Percentiles rank a stretch among this genome's conserved stretches.
These are phyloP conservation scores for Blepharisma stoltei DNA, from an alignment of 73 alveolate genomes.

Conservation along the genomic window DNA sequence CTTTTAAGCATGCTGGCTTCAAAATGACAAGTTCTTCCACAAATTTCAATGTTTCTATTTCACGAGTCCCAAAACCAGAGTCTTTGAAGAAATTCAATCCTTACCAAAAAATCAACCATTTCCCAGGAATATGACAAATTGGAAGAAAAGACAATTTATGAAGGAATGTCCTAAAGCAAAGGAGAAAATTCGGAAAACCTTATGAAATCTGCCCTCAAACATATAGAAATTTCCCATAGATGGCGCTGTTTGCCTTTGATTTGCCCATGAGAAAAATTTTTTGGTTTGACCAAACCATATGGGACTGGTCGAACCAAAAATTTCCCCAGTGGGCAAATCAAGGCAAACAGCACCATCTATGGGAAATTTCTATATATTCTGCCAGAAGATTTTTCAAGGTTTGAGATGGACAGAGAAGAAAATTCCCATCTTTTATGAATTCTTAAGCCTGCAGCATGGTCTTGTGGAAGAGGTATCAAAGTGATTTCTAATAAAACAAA, in stretches of 20 bases:
- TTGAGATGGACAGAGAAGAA: constrained; percentile 66
- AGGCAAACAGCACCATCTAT: too few relatives aligned
- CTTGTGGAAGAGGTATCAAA: constrained; percentile 93
- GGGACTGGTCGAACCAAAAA: too few relatives aligned
- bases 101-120: constrained; percentile 82
- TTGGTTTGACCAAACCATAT: too few relatives aligned
- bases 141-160: constrained; percentile 92
- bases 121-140: constrained; percentile 80
- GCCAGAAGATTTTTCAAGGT: constrained; percentile 79
- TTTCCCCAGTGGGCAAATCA: too few relatives aligned
- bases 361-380: too few relatives aligned
- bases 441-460: constrained; percentile 86
- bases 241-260: too few relatives aligned
- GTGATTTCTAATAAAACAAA: constrained; percentile 66
- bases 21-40: constrained; percentile 39
- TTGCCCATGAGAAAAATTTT: too few relatives aligned
- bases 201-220: constrained; percentile 81
- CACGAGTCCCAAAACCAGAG: constrained; percentile 41
- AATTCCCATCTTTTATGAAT: constrained; percentile 71
- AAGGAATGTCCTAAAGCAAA: constrained; percentile 61
- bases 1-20: constrained; percentile 74
- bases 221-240: too few relatives aligned
- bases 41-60: constrained; percentile 59
- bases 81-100: constrained; percentile 52
- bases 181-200: constrained; percentile 60